Percentiles rank a stretch among this genome's conserved stretches.
These are phyloP conservation scores for Trametes sanguinea DNA, from an alignment of 768 basidiomycete species.

Conservation along the genomic window DNA sequence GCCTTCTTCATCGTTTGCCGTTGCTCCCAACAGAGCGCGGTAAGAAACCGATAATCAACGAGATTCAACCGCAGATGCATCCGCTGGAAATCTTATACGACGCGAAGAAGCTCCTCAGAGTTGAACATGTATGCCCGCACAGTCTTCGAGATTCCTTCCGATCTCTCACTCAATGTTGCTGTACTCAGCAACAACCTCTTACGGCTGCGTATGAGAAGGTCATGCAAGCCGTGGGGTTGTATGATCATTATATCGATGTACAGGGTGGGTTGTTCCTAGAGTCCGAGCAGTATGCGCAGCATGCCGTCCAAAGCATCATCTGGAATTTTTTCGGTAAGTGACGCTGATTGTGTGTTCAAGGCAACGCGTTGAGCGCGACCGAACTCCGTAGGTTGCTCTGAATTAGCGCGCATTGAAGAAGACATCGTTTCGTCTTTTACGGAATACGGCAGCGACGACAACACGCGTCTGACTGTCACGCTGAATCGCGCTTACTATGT, in stretches of 20 bases:
- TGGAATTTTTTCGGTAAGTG: conserved; percentile 69
- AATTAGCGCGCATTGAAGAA: conserved; percentile 67
- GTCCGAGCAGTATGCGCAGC: conserved; percentile 68
- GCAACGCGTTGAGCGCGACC: conserved; percentile 16
- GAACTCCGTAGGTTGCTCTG: conserved; percentile 55
- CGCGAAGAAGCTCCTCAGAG: conserved; percentile 71
- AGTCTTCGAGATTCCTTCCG: neutral
- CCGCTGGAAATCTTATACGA: conserved; percentile 79
- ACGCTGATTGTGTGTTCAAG: neutral
- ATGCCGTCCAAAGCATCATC: conserved; percentile 70
- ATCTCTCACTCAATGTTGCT: neutral
- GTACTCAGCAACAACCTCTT: conserved; percentile 65
- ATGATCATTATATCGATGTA: conserved; percentile 70
- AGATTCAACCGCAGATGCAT: conserved; percentile 74
- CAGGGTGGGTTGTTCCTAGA: conserved; percentile 52
- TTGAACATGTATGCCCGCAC: conserved; percentile 51
- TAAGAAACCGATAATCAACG: conserved; percentile 58
- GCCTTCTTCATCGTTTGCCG: conserved; percentile 73
- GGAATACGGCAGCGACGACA: conserved; percentile 56
- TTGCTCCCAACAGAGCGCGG: conserved; percentile 41
- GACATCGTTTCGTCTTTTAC: conserved; percentile 70
- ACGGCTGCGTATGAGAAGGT: conserved; percentile 69
- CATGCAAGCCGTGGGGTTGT: conserved; percentile 63
- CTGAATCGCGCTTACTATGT: conserved; percentile 75
- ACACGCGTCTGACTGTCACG: conserved; percentile 58